phyloP scores from a whole-genome alignment of 148 eudicot genomes.

The Amaranthus palmeri region DNA sequence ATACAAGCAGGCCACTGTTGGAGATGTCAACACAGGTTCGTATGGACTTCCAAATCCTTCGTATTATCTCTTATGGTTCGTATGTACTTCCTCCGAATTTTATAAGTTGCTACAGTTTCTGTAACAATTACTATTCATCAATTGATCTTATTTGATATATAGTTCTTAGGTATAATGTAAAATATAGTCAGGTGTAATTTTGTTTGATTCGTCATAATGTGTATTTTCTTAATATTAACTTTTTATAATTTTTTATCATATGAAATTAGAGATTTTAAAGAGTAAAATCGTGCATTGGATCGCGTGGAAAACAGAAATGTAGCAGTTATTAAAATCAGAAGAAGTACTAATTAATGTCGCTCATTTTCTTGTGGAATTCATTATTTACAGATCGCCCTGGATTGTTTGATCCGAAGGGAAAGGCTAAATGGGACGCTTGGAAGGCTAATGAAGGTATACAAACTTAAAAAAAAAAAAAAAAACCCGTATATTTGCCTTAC shows the following conservation, averaged over 20 bases:
- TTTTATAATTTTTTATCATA: too few relatives aligned
- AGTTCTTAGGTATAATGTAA: too few relatives aligned
- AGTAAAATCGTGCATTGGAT: too few relatives aligned
- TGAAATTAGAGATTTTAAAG: too few relatives aligned
- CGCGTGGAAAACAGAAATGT: too few relatives aligned
- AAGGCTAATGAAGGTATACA: slow-evolving; percentile 75
- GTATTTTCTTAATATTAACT: too few relatives aligned
- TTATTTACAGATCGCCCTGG: slow-evolving; percentile 75
- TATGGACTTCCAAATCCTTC: slow-evolving; percentile 13
- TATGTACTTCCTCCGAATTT: too few relatives aligned
- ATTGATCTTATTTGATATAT: too few relatives aligned
- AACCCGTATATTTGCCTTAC: neutral
- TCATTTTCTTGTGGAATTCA: neutral
- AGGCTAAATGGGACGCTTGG: slow-evolving; percentile 98
- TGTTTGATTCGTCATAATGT: too few relatives aligned
- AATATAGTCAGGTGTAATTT: neutral
- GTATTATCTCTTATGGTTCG: neutral
- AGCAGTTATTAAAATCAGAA: too few relatives aligned
- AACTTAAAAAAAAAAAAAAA: neutral
- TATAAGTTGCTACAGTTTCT: too few relatives aligned
- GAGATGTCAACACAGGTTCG: slow-evolving; percentile 75
- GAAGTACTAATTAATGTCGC: neutral
- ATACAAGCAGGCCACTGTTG: slow-evolving; percentile 87
- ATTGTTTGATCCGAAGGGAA: slow-evolving; percentile 66
- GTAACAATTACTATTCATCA: too few relatives aligned